Evolutionary conservation across 768 basidiomycete species (phyloP), one percentile per base, ranked within the genome.

Genomic region (Russula abietina): DNA sequence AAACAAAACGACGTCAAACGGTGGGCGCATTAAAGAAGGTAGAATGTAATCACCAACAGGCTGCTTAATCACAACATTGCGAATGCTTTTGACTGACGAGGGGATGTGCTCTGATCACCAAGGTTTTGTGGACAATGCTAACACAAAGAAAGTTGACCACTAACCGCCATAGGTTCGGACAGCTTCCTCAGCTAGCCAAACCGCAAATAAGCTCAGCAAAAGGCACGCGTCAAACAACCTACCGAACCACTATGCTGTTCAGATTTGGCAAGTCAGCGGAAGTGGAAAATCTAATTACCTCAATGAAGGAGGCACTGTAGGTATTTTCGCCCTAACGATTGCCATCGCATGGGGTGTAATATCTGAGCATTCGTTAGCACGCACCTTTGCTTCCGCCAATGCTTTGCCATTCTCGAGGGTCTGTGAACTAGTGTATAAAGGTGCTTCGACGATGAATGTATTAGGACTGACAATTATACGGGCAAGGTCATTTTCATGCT

Each of bases 341-440:
- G 63, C 24, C 24, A 2, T 45, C 50, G 22, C 41, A 32, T 67
- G 53, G 36, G 16, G 43, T 32, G 46, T 53, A 28, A 10, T 1
- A 38, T 17, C 19, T 41, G 49, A 14, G 24, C 8, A 32, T 26
- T 43, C 59, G 52, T 53, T 32, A 46, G 56, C 46, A 45, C 63
- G 14, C 65, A 89, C 90, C 82, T 90, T 89, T 39, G 83, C 90
- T 67, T 98, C 94, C 0, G 78, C 76, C 49, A 97, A 76, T 9
- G 93, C 81, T 76, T 98, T 99, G 39, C 97, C 97, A 70, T 99
- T 99, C 77, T 99, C 97, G 63, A 94, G 75, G 7, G 93, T 95
- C 91, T 93, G 73, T 43, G 38, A 7, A 8, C 45, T 4, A 17
- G 28, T 16, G 33, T 17, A 11, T 60, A 22, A 46, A 52, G 22